Evolutionary conservation across 202 grass and related monocot species (phyloP), one percentile per base, ranked within the genome.

Genomic region (Musa balbisiana): DNA sequence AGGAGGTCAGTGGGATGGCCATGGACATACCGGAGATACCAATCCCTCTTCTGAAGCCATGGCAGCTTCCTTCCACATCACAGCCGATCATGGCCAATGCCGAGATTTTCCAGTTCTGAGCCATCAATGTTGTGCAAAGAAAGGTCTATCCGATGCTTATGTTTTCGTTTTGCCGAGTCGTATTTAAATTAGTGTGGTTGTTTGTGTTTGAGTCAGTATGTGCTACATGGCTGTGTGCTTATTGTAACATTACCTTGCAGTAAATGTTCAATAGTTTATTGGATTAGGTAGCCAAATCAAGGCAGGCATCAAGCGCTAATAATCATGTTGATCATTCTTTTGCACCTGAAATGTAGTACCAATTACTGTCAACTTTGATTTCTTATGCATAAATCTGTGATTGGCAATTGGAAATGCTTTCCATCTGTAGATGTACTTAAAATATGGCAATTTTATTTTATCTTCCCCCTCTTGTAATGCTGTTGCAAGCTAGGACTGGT

Each of bases 11-110:
- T 27, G 84, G 84, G 14, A 76, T 87, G 76, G 52, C 50, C 3
- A 87, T 87, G 76, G 80, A 87, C 53, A 83, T 82, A 17, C 76
- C 76, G 14, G 84, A 86, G 69, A 82, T 82, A 22, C 75, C 80
- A 0, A 64, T 80, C 72, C 80, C 80, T 23, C 68, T 83, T 51
- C 63, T 79, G 60, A 79, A 77, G 70, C 84, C 84, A 52, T 82
- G 84, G 84, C 66, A 82, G 80, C 84, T 71, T 2, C 43, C 69
- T 24, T 82, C 53, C 72, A 12, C 54, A 2, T 50, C 84, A 0
- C 80, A 80, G 67, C 76, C 71, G 50, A 82, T 67, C 84, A 79
- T 72, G 27, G 84, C 75, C 72, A 80, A 17, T 83, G 84, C 62
- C 49, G 76, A 83, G n/a, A 64, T 78, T 10, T 60, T 79, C 17